Conservation (phyloP, 163 green algal species). For the Chlorella variabilis region DNA sequence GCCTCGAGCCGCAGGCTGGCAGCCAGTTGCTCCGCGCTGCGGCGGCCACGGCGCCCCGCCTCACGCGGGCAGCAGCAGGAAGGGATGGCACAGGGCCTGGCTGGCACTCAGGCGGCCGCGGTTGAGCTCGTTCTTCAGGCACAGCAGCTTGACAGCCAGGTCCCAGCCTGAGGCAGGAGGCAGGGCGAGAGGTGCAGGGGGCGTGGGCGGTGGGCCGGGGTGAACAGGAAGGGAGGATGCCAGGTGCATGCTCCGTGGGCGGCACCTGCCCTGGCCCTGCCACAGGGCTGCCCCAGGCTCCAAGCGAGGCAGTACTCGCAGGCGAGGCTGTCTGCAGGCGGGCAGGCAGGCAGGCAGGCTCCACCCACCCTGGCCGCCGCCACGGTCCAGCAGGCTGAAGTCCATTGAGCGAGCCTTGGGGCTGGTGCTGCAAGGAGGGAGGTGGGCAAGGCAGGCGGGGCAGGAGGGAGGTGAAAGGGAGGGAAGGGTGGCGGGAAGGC, state of each 20-base stretch:
- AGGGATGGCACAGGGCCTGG: conserved; percentile 82
- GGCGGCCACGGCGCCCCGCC: not conserved
- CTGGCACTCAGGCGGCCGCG: conserved; percentile 75
- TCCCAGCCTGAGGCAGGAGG: conserved; percentile 81
- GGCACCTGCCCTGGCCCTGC: too few relatives aligned
- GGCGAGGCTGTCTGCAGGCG: not conserved
- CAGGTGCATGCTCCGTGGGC: too few relatives aligned
- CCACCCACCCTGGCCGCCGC: conserved; percentile 42
- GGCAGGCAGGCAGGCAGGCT: not conserved
- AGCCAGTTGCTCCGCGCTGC: not conserved
- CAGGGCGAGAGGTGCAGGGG: not conserved
- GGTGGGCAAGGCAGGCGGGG: not conserved
- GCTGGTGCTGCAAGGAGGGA: not conserved
- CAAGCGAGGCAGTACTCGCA: too few relatives aligned
- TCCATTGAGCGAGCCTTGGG: conserved; percentile 67
- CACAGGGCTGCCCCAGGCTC: too few relatives aligned
- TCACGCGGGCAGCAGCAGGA: conserved; percentile 32
- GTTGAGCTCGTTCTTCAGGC: conserved; percentile 70
- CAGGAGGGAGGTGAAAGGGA: not conserved
- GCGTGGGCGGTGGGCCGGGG: not conserved
- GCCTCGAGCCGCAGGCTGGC: too few relatives aligned
- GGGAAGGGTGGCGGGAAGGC: too few relatives aligned
- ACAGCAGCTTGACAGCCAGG: conserved; percentile 85
- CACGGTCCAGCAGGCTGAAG: conserved; percentile 87
- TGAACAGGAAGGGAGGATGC: too few relatives aligned